Evolutionary conservation across 495 filamentous ascomycete species (phyloP).

Genomic region (Astrothelium subdiscretum): DNA sequence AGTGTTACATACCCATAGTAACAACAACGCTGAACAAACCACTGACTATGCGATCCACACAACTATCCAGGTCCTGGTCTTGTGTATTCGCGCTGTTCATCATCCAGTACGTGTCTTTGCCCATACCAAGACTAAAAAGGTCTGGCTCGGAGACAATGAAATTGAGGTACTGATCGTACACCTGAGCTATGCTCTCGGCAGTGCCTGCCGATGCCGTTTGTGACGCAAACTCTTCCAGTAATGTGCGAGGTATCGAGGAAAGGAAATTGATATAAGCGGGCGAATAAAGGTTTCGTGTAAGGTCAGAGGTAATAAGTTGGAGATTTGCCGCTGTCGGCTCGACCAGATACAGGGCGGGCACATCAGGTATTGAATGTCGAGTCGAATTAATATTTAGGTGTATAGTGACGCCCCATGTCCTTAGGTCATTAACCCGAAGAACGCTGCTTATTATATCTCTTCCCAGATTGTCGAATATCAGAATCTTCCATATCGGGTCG

Average conservation of each 20-base stretch:
- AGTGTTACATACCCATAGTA: conserved; percentile 63
- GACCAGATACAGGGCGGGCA: conserved; percentile 89
- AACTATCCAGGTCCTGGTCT: conserved; percentile 76
- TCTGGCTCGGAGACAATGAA: conserved; percentile 95
- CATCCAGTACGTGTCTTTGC: conserved; percentile 84
- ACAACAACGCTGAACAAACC: conserved; percentile 94
- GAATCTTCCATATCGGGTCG: conserved; percentile 65
- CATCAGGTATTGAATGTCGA: conserved; percentile 88
- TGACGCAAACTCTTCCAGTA: conserved; percentile 91
- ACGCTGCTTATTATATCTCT: conserved; percentile 84
- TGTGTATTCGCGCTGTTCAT: conserved; percentile 86
- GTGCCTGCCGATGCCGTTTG: conserved; percentile 75
- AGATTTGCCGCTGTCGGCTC: conserved; percentile 78
- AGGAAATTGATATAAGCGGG: conserved; percentile 96
- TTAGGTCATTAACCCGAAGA: conserved; percentile 79
- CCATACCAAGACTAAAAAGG: conserved; percentile 83
- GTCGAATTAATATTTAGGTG: conserved; percentile 80
- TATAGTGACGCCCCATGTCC: conserved; percentile 90
- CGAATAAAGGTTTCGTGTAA: conserved; percentile 78
- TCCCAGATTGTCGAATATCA: conserved; percentile 60
- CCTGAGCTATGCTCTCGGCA: conserved; percentile 76
- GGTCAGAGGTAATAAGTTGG: conserved; percentile 71
- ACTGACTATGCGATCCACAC: conserved; percentile 83
- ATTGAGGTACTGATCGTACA: conserved; percentile 96
- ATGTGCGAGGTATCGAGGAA: conserved; percentile 78